Evolutionary conservation across 352 stramenopile genomes (phyloP).

Genomic region (Pythium brachiatum): DNA sequence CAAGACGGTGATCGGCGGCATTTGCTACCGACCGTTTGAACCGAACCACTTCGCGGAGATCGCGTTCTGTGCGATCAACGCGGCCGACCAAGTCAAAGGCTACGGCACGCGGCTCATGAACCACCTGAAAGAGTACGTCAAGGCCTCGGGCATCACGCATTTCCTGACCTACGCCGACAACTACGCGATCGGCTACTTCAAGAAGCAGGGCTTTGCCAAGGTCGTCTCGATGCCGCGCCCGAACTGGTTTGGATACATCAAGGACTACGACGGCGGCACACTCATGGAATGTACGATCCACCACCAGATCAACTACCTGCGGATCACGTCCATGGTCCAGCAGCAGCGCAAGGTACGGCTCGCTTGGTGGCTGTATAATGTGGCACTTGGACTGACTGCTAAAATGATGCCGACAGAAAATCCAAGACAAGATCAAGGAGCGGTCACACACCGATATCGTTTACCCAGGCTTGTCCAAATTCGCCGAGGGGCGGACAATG

Average conservation of each 20-base stretch:
- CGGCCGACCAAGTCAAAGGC: slow-evolving; percentile 94
- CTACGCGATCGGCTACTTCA: slow-evolving; percentile 98
- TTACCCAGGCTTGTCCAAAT: slow-evolving; percentile 67
- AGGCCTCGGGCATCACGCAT: slow-evolving; percentile 88
- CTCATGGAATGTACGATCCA: slow-evolving; percentile 99
- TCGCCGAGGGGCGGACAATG: slow-evolving; percentile 78
- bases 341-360: slow-evolving; percentile 89
- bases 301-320: slow-evolving; percentile 96
- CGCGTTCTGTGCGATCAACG: slow-evolving; percentile 98
- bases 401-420: slow-evolving; percentile 39
- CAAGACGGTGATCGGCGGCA: slow-evolving; percentile 95
- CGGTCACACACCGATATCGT: slow-evolving; percentile 68
- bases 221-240: slow-evolving; percentile 79
- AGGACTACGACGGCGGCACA: slow-evolving; percentile 99
- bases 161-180: slow-evolving; percentile 99
- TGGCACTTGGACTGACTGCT: not conserved
- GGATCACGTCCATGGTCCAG: slow-evolving; percentile 94
- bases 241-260: slow-evolving; percentile 98
- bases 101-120: slow-evolving; percentile 99
- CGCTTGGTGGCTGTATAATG: not conserved
- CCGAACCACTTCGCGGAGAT: slow-evolving; percentile 98
- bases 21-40: slow-evolving; percentile 96
- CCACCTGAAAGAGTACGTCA: slow-evolving; percentile 97
- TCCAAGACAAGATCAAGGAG: slow-evolving; percentile 82
- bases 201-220: slow-evolving; percentile 95